A percentile compares a stretch with the other conserved stretches of the same genome.
phyloP scores from a whole-genome alignment of 139 green algal genomes.

The Asterochloris erici region DNA sequence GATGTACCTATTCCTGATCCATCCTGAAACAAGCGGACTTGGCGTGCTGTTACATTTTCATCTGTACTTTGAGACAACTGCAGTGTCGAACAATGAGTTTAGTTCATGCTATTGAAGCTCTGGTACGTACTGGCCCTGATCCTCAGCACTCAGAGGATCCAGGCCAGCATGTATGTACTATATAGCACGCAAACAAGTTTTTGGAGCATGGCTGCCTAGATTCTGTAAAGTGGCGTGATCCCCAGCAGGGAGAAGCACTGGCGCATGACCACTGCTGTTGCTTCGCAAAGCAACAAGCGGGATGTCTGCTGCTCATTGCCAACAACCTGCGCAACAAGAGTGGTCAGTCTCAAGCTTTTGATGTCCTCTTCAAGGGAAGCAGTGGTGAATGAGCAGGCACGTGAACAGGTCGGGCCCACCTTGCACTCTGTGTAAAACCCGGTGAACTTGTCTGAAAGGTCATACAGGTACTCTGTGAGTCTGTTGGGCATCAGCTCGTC shows the following conservation, averaged over 20 bases:
- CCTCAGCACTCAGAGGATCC: no score
- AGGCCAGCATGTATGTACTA: no score
- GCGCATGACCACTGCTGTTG: constrained; percentile 83
- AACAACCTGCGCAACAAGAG: constrained; percentile 62
- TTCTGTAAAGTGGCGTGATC: constrained; percentile 88
- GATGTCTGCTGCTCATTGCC: constrained; percentile 74
- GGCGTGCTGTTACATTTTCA: no score
- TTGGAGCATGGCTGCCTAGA: constrained; percentile 42
- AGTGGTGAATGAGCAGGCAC: neutral
- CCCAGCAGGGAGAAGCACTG: constrained; percentile 92
- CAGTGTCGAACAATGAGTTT: no score
- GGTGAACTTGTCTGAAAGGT: constrained; percentile 85
- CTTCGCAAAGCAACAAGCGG: constrained; percentile 87
- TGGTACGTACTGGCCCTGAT: no score
- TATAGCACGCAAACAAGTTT: no score
- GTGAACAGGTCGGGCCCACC: neutral
- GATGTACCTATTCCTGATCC: no score
- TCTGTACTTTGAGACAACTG: no score
- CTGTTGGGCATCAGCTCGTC: constrained; percentile 85
- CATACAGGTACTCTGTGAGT: constrained; percentile 94
- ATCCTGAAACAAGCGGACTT: no score
- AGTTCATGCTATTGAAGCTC: no score
- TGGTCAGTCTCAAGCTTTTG: neutral
- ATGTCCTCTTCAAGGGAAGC: neutral
- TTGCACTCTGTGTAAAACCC: constrained; percentile 94